A percentile compares a stretch with the other conserved stretches of the same genome.
Evolutionary conservation across 768 basidiomycete species (phyloP).

Genomic region (Hebeloma cylindrosporum): DNA sequence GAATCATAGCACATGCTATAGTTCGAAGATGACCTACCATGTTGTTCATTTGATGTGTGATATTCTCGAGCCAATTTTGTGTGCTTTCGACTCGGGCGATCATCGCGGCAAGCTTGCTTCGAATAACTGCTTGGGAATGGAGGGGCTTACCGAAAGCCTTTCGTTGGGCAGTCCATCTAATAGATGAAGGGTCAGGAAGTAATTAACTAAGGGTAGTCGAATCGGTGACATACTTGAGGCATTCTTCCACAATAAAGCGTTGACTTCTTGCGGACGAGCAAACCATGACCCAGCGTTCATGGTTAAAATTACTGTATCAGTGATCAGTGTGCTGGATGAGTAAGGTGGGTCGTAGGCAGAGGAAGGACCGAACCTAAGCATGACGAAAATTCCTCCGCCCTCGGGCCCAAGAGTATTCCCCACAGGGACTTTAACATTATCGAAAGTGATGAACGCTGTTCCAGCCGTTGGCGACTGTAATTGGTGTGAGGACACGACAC

Average conservation of each 20-base stretch:
- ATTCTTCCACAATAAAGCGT: constrained; percentile 53
- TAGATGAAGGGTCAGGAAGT: constrained; percentile 6
- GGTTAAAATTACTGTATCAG: constrained; percentile 78
- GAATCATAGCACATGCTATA: neutral
- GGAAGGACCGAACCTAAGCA: constrained; percentile 37
- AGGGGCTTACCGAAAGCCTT: constrained; percentile 90
- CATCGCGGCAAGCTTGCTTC: constrained; percentile 87
- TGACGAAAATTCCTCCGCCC: constrained; percentile 62
- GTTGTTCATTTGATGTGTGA: constrained; percentile 85
- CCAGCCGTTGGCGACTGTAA: constrained; percentile 74
- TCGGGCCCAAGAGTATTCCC: constrained; percentile 83
- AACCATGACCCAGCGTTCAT: constrained; percentile 92
- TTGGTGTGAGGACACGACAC: neutral
- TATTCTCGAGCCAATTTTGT: constrained; percentile 80
- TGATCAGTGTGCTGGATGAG: no score
- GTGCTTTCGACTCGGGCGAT: constrained; percentile 58
- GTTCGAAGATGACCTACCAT: constrained; percentile 46
- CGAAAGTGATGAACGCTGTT: constrained; percentile 74
- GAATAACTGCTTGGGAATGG: constrained; percentile 82
- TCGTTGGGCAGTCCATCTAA: constrained; percentile 82
- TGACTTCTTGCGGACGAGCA: constrained; percentile 70
- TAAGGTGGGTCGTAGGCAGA: neutral
- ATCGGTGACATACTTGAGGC: constrained; percentile 42
- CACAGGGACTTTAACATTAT: constrained; percentile 81
- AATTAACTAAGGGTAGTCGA: constrained; percentile 2